Percentiles rank a stretch among this genome's conserved stretches.
Evolutionary conservation across 139 green algal genomes (phyloP).

Genomic region (Diplosphaera chodatii): DNA sequence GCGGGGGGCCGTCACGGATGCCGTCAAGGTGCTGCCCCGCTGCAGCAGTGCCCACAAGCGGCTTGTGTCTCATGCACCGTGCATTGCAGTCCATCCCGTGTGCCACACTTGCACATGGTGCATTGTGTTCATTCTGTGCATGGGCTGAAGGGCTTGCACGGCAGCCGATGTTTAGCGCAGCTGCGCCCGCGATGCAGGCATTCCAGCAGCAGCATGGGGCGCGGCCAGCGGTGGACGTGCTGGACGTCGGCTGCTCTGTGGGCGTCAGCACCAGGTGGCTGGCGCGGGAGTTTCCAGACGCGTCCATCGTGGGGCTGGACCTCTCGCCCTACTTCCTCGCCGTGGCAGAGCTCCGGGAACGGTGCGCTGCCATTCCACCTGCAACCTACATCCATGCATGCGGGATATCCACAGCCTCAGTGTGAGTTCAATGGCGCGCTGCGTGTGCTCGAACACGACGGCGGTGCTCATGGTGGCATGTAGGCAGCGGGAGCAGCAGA

Average conservation of each 20-base stretch:
- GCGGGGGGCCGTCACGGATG: constrained; percentile 25
- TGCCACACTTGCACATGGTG: no score
- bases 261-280: constrained; percentile 72
- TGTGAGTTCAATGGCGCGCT: no score
- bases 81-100: no score
- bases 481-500: background rate
- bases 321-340: constrained; percentile 82
- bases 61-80: no score
- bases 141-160: no score
- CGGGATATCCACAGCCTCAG: no score
- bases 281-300: constrained; percentile 41
- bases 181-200: constrained; percentile 13
- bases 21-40: constrained; percentile 32
- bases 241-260: constrained; percentile 81
- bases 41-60: background rate
- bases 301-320: constrained; percentile 63
- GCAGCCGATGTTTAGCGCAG: no score
- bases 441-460: no score
- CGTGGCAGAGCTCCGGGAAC: constrained; percentile 68
- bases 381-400: no score
- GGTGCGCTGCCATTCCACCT: constrained; percentile 7
- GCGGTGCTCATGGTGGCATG: no score
- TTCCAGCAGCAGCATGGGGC: constrained; percentile 27
- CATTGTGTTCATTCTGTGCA: no score
- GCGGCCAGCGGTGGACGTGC: constrained; percentile 19